Base-by-base conservation (phyloP, 2,329 filamentous ascomycete species). In the Aspergillus alliaceus region DNA sequence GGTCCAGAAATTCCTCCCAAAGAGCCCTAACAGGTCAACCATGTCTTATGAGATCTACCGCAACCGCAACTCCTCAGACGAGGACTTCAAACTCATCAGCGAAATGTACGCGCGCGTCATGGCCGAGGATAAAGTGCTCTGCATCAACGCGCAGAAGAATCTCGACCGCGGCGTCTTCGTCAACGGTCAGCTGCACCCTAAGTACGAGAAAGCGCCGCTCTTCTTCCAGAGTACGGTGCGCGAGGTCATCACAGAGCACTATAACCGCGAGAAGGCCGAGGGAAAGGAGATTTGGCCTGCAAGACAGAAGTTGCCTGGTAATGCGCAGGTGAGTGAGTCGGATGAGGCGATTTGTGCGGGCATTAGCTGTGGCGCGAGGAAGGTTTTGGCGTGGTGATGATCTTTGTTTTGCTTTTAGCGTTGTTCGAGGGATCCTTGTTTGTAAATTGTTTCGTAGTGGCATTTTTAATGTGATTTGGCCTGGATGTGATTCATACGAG, bases 41-140 rank as follows among this genome's bases (percentile, higher is more conserved):
- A 86, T 87, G 80, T 77, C 78, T 58, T 87, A 87, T 69, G 82
- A 87, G 66, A 82, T 87, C 49, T 87, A 79, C 76, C 79, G 82
- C 59, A 82, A 86, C 77, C 84, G 83, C 69, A 72, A 82, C 66
- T 79, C 84, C 2, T 77, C 75, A 25, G 80, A 86, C 20, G 82
- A 81, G 32, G 80, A 84, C 58, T 87, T 87, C 66, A 70, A 77
- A 7, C 69, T 75, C 53, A 83, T 87, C 70, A 80, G 78, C 70
- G 70, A 80, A 56, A 82, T 86, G 62, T 87, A 86, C 77, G 84
- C 84, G 72, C 80, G 82, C 50, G 80, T 87, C 71, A 82, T 87
- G 80, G 79, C 79, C 2, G 85, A 88, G 69, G 85, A 87, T 75
- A 87, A 86, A 65, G 76, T 79, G 12, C 80, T 88, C 20, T 87